Base-by-base conservation (phyloP, 352 stramenopile species). In the Globisporangium apiculatum region DNA sequence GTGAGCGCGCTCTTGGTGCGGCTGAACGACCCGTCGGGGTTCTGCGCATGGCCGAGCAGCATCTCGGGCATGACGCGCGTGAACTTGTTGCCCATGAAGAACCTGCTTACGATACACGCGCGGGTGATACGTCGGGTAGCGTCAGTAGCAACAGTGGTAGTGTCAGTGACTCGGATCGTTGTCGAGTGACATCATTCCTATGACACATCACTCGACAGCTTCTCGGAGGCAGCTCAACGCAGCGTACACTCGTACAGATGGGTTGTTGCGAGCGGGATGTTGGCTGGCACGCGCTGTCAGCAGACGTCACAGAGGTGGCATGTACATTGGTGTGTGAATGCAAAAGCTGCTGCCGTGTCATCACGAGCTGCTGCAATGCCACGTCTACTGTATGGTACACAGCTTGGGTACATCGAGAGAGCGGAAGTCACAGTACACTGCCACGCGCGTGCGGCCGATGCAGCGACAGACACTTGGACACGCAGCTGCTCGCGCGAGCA, bases 341-440 rank as follows among this genome's bases (percentile, higher is more conserved):
- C 42, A 24, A 8, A 11, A 40, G 17, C n/a, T n/a, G n/a, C n/a
- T n/a, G n/a, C n/a, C n/a, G n/a, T n/a, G 41, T 61, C 55, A 46
- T 15, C 7, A 53, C 49, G 17, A 53, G n/a, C 60, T 18, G 12
- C 14, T 4, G 41, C 9, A 40, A 5, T 41, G 36, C 17, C 18
- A 18, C 48, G 24, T 31, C 24, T 31, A 31, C 24, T 31, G 24
- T 31, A 31, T 31, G 36, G 4, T 6, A 50, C 18, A 31, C 15
- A n/a, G 6, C 8, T 4, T 14, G 42, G 38, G 59, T 38, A 89
- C 83, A 63, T 74, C 53, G 43, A 93, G 75, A 1, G 62, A 75
- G 31, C 75, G 77, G 48, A 87, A 91, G 59, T 93, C 80, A 56
- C 83, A 91, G 62, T 89, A 85, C 9, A 93, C 83, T 14, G 77